Evolutionary conservation across 139 green algal species (phyloP).

Genomic region (Coccomyxa sp.): DNA sequence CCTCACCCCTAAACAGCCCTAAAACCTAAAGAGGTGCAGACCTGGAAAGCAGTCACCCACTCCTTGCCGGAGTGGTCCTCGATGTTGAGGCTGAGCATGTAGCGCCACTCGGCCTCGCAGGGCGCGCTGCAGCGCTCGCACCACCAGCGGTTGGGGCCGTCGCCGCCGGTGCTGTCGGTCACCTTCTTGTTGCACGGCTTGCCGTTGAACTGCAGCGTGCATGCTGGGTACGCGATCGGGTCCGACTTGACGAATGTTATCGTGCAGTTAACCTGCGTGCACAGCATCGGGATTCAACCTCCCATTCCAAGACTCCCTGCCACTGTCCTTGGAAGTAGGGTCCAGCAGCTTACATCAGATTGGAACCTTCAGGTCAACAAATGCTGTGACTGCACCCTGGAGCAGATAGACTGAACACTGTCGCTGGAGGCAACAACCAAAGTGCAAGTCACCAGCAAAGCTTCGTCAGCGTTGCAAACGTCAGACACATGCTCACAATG

Average conservation of each 20-base stretch:
- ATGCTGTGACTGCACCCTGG: neutral
- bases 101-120: slow-evolving; percentile 40
- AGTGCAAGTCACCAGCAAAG: neutral
- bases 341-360: neutral
- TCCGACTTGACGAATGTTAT: slow-evolving; percentile 64
- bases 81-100: slow-evolving; percentile 41
- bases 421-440: neutral
- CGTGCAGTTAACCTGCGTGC: slow-evolving; percentile 24
- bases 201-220: slow-evolving; percentile 44
- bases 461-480: too few species aligned
- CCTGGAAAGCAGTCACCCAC: slow-evolving; percentile 55
- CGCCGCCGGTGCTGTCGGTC: slow-evolving; percentile 22
- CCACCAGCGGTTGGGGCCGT: slow-evolving; percentile 16
- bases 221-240: slow-evolving; percentile 72
- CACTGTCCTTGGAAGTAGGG: neutral
- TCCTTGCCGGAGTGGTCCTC: slow-evolving; percentile 45
- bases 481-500: too few species aligned
- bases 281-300: slow-evolving; percentile 2
- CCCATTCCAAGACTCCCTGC: neutral
- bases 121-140: slow-evolving; percentile 44
- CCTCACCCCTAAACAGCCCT: too few species aligned
- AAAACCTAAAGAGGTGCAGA: neutral
- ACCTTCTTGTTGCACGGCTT: slow-evolving; percentile 80
- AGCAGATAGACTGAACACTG: neutral
- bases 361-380: neutral